Evolutionary conservation across 495 filamentous ascomycete genomes (phyloP), one percentile per base, ranked within the genome.

Genomic region (Aspergillus diversus): DNA sequence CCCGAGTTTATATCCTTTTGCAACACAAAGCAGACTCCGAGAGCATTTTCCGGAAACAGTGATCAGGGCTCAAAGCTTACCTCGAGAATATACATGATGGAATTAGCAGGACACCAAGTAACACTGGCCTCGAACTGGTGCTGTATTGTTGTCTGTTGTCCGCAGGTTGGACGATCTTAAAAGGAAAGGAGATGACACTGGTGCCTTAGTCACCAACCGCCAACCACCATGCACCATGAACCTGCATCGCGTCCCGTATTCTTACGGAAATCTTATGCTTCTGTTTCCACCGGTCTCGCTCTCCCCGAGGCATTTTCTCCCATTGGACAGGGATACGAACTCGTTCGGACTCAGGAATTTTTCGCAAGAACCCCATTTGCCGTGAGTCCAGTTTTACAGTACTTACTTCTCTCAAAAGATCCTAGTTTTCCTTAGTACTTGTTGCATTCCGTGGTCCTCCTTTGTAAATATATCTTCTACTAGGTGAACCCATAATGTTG

Each of bases 71-170:
- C n/a, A 49, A 15, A 37, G 42, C 71, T 72, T 65, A 80, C 77
- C 70, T 80, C 77, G 54, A 80, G 75, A 64, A 80, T 77, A 70
- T 74, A 78, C 77, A 80, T 80, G 62, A 52, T 61, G 71, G 62
- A 21, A 67, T 57, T 59, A 51, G 53, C 65, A 60, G 63, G 65
- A 68, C 72, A 63, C 70, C 66, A 66, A 66, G 17, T 63, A 60
- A 55, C 37, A 62, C 21, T 27, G 67, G 62, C 50, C 56, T 50
- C 59, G 63, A 64, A 63, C 68, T 57, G 50, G 69, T 27, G 71
- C 68, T 73, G 71, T 59, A 65, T 56, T 70, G 74, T 71, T 73
- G 60, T 66, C 67, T 59, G 59, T 47, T 63, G 51, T 50, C 27
- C 21, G 21, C 47, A 50, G 39, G n/a, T 15, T 13, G n/a, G n/a